Percentiles rank a stretch among this genome's conserved stretches.
These are phyloP conservation scores for Kwoniella botswanensis DNA, from an alignment of 768 basidiomycete genomes.

Conservation along the genomic window DNA sequence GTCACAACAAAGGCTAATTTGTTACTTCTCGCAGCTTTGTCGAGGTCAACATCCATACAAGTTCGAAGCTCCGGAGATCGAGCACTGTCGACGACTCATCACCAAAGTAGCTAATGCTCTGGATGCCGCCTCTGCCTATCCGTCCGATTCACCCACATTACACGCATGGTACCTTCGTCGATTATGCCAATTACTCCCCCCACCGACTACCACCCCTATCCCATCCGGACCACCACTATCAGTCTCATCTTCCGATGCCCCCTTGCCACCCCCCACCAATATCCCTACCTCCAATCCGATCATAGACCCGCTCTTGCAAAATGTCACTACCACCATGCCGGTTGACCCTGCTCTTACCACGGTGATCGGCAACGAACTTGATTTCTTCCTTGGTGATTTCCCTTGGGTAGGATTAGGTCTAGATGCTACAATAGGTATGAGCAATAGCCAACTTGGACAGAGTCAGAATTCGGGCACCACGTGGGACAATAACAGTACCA, in stretches of 20 bases:
- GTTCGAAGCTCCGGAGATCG: slow-evolving; percentile 32
- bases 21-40: slow-evolving; percentile 1
- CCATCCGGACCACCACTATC: neutral
- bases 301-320: slow-evolving; percentile 7
- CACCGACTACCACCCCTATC: neutral
- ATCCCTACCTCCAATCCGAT: neutral
- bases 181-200: slow-evolving; percentile 20
- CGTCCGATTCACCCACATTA: slow-evolving; percentile 35
- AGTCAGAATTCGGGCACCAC: neutral
- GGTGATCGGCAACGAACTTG: slow-evolving; percentile 22
- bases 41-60: slow-evolving; percentile 23
- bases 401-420: slow-evolving; percentile 27
- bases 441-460: neutral
- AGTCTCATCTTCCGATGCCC: slow-evolving; percentile 6
- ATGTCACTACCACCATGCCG: slow-evolving; percentile 16
- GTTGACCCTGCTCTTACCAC: slow-evolving; percentile 19
- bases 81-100: slow-evolving; percentile 36
- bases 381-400: slow-evolving; percentile 32
- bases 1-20: no score
- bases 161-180: slow-evolving; percentile 40
- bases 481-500: neutral
- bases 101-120: slow-evolving; percentile 36
- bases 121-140: slow-evolving; percentile 31
- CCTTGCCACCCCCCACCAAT: neutral
- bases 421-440: neutral